These are phyloP conservation scores for Coemansia sp. DNA, from an alignment of 192 early-diverging fungal genomes.

Conservation along the genomic window DNA sequence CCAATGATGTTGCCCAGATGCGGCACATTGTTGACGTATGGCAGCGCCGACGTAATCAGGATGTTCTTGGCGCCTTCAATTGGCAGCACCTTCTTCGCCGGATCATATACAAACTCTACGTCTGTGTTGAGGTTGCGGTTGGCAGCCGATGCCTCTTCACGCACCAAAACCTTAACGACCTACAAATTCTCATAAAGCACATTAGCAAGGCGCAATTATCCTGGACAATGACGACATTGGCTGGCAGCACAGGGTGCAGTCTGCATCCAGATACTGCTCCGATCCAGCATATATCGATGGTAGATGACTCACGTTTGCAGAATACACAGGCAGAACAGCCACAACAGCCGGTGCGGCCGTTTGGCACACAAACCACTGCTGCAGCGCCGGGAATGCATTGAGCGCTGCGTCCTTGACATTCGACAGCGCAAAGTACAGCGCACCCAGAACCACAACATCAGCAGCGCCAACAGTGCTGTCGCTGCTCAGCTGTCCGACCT, in stretches of 20 bases:
- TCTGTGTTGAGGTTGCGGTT: conserved; percentile 46
- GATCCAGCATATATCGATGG: background rate
- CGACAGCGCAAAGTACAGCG: conserved; percentile 40
- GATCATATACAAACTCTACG: conserved; percentile 33
- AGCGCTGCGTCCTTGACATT: conserved; percentile 22
- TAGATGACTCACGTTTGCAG: conserved; percentile 48
- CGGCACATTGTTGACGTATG: conserved; percentile 99
- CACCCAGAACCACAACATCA: conserved; percentile 38
- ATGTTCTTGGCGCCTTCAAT: conserved; percentile 68
- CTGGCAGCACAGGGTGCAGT: background rate
- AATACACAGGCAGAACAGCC: conserved; percentile 33
- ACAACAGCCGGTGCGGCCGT: conserved; percentile 12
- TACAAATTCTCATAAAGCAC: conserved; percentile 5
- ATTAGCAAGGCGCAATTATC: background rate
- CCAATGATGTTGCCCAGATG: conserved; percentile 99
- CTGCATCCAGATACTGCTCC: background rate
- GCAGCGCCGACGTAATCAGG: conserved; percentile 93
- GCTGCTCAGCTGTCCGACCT: conserved; percentile 7
- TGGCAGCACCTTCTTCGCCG: conserved; percentile 33
- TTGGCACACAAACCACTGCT: conserved; percentile 35
- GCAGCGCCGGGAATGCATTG: conserved; percentile 18
- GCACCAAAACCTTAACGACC: conserved; percentile 48
- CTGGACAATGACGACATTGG: conserved; percentile 10
- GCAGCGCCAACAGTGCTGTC: conserved; percentile 21
- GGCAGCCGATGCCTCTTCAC: conserved; percentile 39